Conservation (phyloP, 805 yeast species). For the Myxozyma kluyveri region DNA sequence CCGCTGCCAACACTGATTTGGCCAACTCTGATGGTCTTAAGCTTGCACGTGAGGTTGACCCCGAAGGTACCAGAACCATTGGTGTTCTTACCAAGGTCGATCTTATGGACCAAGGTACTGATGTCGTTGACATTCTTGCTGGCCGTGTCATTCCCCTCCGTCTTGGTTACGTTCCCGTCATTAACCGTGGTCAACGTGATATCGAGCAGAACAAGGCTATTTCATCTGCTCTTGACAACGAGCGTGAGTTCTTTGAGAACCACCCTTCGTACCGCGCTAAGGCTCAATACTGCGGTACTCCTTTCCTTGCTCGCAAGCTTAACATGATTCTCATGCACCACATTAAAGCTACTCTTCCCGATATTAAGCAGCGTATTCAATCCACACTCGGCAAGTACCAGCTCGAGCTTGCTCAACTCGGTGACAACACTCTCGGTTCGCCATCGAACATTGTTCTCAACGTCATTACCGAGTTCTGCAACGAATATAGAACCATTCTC, state of each 20-base stretch:
- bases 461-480: conserved; percentile 88
- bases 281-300: conserved; percentile 98
- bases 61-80: conserved; percentile 89
- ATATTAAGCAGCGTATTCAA: conserved; percentile 86
- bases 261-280: conserved; percentile 90
- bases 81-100: conserved; percentile 97
- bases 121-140: conserved; percentile 90
- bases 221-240: conserved; percentile 80
- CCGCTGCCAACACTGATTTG: conserved; percentile 93
- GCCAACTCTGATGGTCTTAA: conserved; percentile 96
- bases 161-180: conserved; percentile 95
- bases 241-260: conserved; percentile 73
- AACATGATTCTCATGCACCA: conserved; percentile 86
- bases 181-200: conserved; percentile 95
- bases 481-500: conserved; percentile 84
- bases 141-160: conserved; percentile 94
- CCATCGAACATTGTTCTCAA: conserved; percentile 86
- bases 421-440: conserved; percentile 70
- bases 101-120: conserved; percentile 97
- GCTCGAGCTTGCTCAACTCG: conserved; percentile 64
- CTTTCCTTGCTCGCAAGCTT: conserved; percentile 87
- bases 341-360: conserved; percentile 85
- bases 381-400: conserved; percentile 80
- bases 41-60: conserved; percentile 96
- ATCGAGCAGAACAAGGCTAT: conserved; percentile 85